Evolutionary conservation across 2,329 filamentous ascomycete species (phyloP).

Genomic region (Calycina herbarum): DNA sequence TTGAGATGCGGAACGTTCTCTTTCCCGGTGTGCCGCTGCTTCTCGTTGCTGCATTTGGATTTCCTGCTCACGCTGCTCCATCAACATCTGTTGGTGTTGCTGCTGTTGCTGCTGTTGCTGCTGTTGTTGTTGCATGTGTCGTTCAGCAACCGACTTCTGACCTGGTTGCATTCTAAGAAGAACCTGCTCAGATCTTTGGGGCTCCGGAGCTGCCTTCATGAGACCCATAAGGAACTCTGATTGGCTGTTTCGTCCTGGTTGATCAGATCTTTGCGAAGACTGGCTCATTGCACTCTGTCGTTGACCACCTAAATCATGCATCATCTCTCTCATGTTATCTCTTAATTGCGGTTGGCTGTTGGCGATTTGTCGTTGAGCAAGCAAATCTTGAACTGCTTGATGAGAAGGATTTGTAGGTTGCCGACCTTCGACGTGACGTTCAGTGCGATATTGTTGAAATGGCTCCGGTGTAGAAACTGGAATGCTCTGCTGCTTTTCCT

Average conservation of each 20-base stretch:
- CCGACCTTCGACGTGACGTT: constrained; percentile 34
- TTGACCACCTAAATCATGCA: constrained; percentile 61
- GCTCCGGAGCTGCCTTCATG: constrained; percentile 49
- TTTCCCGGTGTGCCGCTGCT: constrained; percentile 27
- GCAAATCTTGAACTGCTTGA: constrained; percentile 50
- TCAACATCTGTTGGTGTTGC: constrained; percentile 41
- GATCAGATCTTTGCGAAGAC: constrained; percentile 48
- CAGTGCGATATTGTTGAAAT: constrained; percentile 41
- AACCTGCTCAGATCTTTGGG: constrained; percentile 52
- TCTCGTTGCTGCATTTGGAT: constrained; percentile 28
- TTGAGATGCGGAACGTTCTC: constrained; percentile 29
- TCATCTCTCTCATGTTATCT: constrained; percentile 56
- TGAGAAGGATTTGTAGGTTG: constrained; percentile 36
- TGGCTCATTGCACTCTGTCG: constrained; percentile 58
- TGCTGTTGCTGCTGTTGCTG: constrained; percentile 40
- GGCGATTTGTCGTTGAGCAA: constrained; percentile 45
- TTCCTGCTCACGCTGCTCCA: constrained; percentile 41
- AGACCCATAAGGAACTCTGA: constrained; percentile 82
- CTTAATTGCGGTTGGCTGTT: constrained; percentile 38
- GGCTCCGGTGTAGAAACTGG: constrained; percentile 48
- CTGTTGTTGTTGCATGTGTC: constrained; percentile 39
- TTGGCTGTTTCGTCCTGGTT: constrained; percentile 52
- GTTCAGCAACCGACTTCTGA: constrained; percentile 26
- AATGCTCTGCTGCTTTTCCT: constrained; percentile 47
- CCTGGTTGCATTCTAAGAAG: constrained; percentile 47